Conservation (phyloP, 495 filamentous ascomycete genomes). For the Penicillium taxi region DNA sequence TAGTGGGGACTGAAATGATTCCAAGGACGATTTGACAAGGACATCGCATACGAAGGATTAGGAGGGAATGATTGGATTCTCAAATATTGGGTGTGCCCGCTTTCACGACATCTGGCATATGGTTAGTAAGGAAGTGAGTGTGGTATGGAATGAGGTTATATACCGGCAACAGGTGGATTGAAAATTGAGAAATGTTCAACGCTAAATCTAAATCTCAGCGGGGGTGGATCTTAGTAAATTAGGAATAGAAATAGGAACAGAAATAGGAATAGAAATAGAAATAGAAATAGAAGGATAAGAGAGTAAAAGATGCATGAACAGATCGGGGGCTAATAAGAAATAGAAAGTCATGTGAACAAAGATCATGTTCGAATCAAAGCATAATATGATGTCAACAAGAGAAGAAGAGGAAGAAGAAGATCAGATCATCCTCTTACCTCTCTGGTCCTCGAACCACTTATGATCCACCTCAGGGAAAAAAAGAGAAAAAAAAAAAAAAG, state of each 20-base stretch:
- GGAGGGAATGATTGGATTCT: neutral
- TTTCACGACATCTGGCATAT: neutral
- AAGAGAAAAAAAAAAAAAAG: neutral
- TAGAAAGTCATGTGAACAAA: too few species aligned
- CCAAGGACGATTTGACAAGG: slow-evolving; percentile 34
- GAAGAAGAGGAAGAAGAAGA: too few species aligned
- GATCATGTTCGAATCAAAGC: too few species aligned
- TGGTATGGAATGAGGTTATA: neutral
- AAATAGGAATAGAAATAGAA: neutral
- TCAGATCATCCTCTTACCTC: neutral
- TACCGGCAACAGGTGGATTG: neutral
- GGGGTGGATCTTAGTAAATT: too few species aligned
- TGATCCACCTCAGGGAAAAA: neutral
- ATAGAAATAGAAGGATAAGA: neutral
- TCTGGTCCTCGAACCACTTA: neutral
- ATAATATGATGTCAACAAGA: too few species aligned
- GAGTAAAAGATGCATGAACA: neutral
- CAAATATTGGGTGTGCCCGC: neutral
- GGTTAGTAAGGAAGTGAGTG: neutral
- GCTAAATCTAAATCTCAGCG: too few species aligned
- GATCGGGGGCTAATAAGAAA: too few species aligned
- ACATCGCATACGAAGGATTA: slow-evolving; percentile 31
- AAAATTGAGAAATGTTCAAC: too few species aligned
- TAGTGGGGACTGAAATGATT: slow-evolving; percentile 33
- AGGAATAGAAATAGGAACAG: too few species aligned